These are phyloP conservation scores for Wickerhamiella sergipiensis DNA, from an alignment of 805 yeast species.

Conservation along the genomic window DNA sequence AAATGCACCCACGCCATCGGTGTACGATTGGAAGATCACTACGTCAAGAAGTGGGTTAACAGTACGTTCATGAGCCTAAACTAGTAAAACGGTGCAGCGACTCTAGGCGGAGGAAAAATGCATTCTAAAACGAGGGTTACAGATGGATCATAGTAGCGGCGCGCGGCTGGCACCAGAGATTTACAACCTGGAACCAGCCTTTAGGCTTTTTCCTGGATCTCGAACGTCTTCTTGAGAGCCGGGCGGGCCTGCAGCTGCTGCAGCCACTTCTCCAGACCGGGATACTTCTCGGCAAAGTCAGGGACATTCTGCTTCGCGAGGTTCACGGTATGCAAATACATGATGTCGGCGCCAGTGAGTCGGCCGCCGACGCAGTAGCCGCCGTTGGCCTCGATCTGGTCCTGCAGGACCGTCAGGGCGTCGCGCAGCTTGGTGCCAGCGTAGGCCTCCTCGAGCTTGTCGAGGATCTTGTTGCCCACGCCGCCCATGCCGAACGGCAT, in stretches of 20 bases:
- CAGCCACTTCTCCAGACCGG: conserved; percentile 4
- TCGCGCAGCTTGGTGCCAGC: conserved; percentile 33
- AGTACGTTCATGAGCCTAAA: too few species aligned
- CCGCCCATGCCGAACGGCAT: conserved; percentile 1
- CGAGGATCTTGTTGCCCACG: conserved; percentile 31
- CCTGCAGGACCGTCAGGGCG: conserved; percentile 31
- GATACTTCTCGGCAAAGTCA: conserved; percentile 4
- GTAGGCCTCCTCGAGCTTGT: conserved; percentile 35
- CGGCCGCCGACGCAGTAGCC: conserved; percentile 49
- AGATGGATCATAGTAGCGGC: too few species aligned
- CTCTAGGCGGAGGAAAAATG: too few species aligned
- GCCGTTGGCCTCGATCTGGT: conserved; percentile 26
- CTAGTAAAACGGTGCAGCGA: too few species aligned
- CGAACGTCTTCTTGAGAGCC: background rate
- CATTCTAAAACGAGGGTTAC: too few species aligned
- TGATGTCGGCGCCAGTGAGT: conserved; percentile 45
- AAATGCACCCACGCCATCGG: too few species aligned
- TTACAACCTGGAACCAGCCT: background rate
- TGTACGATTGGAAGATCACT: too few species aligned
- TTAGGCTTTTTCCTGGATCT: background rate
- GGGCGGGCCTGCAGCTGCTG: conserved; percentile 4
- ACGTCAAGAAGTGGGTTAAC: too few species aligned
- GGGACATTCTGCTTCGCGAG: background rate
- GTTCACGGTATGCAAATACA: conserved; percentile 14
- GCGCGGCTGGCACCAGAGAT: background rate